Conservation (phyloP, 371 early-diverging fungal genomes). For the Funneliformis caledonium region DNA sequence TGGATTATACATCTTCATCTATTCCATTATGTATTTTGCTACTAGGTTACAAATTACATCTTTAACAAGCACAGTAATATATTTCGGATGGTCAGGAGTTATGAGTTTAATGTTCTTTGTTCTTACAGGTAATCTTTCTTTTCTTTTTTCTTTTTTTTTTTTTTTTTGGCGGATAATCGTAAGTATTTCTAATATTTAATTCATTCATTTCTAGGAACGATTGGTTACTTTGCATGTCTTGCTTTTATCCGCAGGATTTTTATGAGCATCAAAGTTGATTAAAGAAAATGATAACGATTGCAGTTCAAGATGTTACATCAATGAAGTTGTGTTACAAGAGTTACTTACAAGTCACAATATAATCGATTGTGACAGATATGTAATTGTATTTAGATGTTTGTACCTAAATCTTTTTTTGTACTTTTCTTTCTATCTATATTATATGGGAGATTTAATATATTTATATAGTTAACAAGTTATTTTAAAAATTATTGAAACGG, state of each 20-base stretch:
- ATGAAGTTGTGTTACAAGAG: not conserved
- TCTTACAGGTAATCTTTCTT: constrained; percentile 74
- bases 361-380: too few relatives aligned
- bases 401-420: too few relatives aligned
- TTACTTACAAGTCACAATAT: too few relatives aligned
- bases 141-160: too few relatives aligned
- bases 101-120: constrained; percentile 77
- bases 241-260: constrained; percentile 83
- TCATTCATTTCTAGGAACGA: constrained; percentile 52
- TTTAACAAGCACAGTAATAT: constrained; percentile 80
- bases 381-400: too few relatives aligned
- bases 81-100: constrained; percentile 90
- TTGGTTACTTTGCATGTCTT: constrained; percentile 79
- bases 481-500: not conserved
- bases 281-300: constrained; percentile 34
- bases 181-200: not conserved
- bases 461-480: too few relatives aligned
- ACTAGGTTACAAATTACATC: constrained; percentile 73
- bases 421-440: too few relatives aligned
- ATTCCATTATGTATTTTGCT: constrained; percentile 80
- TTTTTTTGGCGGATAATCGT: not conserved
- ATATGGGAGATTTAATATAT: too few relatives aligned
- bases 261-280: constrained; percentile 83
- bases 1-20: constrained; percentile 88
- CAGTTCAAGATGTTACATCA: not conserved